These are phyloP conservation scores for Alopecurus myosuroides DNA, from an alignment of 176 grass and related monocot genomes.

Conservation along the genomic window DNA sequence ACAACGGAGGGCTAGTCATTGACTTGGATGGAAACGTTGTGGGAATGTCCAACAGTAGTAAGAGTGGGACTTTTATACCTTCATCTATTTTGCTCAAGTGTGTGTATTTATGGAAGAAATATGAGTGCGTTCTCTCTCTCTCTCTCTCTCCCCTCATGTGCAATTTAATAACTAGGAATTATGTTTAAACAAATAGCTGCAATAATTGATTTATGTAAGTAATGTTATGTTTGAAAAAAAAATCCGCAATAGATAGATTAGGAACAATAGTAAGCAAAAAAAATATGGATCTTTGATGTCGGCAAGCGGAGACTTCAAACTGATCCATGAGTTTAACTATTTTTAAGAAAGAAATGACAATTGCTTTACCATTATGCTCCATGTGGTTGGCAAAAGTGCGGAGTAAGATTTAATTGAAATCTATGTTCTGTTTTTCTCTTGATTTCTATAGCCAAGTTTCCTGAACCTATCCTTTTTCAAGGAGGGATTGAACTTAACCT, in stretches of 20 bases:
- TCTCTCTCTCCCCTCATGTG: background rate
- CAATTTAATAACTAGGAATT: background rate
- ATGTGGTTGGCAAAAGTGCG: background rate
- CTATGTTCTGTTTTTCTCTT: background rate
- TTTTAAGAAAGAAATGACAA: background rate
- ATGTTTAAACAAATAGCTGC: background rate
- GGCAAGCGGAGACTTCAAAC: background rate
- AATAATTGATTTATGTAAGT: background rate
- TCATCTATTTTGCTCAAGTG: background rate
- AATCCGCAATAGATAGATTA: background rate
- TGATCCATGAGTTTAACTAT: background rate
- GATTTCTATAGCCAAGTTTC: background rate
- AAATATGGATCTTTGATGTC: background rate
- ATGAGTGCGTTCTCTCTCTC: background rate
- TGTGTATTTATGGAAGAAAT: background rate
- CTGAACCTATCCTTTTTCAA: background rate
- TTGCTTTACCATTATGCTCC: background rate
- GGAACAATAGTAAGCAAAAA: background rate
- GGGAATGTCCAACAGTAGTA: background rate
- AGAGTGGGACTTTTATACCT: background rate
- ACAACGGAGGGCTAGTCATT: background rate
- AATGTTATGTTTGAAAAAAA: background rate
- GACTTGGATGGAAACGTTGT: background rate
- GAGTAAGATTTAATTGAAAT: background rate
- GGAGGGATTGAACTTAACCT: background rate